Evolutionary conservation across 192 early-diverging fungal genomes (phyloP).

Genomic region (Dispira parvispora): DNA sequence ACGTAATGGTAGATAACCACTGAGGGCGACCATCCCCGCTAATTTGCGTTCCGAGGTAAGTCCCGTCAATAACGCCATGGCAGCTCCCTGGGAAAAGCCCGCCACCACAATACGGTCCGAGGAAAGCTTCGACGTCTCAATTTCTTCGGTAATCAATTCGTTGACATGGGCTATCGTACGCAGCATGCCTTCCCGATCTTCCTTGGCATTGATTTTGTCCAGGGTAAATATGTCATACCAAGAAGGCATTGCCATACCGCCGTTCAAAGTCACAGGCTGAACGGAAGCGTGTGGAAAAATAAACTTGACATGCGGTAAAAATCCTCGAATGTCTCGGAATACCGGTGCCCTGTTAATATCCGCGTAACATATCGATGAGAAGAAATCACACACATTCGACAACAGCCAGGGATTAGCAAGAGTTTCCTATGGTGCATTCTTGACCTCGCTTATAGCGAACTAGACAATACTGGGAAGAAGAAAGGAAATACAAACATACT

Average conservation of each 20-base stretch:
- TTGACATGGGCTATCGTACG: constrained; percentile 37
- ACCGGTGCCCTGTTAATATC: too few species aligned
- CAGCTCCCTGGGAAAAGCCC: constrained; percentile 90
- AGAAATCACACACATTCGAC: too few species aligned
- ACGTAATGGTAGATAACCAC: constrained; percentile 59
- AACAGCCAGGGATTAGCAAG: too few species aligned
- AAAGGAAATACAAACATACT: too few species aligned
- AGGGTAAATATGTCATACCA: constrained; percentile 73
- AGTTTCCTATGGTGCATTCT: too few species aligned
- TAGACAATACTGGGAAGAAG: too few species aligned
- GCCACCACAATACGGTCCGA: constrained; percentile 74
- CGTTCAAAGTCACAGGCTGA: constrained; percentile 58
- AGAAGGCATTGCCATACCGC: constrained; percentile 66
- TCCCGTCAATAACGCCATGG: constrained; percentile 49
- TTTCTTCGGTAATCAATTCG: constrained; percentile 47
- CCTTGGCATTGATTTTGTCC: constrained; percentile 25
- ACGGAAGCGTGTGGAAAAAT: constrained; percentile 53
- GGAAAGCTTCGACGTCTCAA: constrained; percentile 52
- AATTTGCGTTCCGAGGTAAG: constrained; percentile 52
- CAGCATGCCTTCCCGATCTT: constrained; percentile 59
- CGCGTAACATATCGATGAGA: too few species aligned
- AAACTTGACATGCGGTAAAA: too few species aligned
- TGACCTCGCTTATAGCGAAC: too few species aligned
- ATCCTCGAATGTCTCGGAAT: too few species aligned
- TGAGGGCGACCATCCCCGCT: constrained; percentile 52